Percentiles rank a stretch among this genome's conserved stretches.
These are phyloP conservation scores for Phytophthora citrophthora DNA, from an alignment of 352 stramenopile genomes.

Conservation along the genomic window DNA sequence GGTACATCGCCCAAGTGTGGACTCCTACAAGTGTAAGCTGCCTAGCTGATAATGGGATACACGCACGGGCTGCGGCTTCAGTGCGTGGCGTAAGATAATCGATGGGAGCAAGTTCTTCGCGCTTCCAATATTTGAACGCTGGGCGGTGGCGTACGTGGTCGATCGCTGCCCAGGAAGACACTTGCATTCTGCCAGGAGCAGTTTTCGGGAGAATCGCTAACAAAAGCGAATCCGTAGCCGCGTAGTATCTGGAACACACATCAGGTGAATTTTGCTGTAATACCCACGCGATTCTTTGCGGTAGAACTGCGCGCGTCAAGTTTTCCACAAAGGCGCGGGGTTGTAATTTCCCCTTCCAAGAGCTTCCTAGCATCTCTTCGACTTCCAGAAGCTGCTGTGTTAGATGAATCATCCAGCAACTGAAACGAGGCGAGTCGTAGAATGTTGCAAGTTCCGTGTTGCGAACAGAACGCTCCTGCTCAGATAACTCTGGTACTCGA, in stretches of 20 bases:
- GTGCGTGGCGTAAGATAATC: slow-evolving; percentile 77
- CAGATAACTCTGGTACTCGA: slow-evolving; percentile 33
- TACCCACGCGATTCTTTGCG: slow-evolving; percentile 61
- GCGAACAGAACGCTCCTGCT: slow-evolving; percentile 52
- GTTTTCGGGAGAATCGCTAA: slow-evolving; percentile 55
- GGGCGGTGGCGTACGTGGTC: slow-evolving; percentile 74
- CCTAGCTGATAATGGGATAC: slow-evolving; percentile 56
- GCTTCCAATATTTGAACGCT: slow-evolving; percentile 71
- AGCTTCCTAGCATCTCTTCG: slow-evolving; percentile 54
- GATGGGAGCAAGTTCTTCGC: slow-evolving; percentile 38
- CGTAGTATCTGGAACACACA: slow-evolving; percentile 60
- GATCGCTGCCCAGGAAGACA: slow-evolving; percentile 51
- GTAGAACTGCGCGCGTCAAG: slow-evolving; percentile 50
- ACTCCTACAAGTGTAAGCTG: slow-evolving; percentile 53
- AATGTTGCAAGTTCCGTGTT: slow-evolving; percentile 69
- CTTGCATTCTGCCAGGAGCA: slow-evolving; percentile 54
- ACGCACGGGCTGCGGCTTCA: slow-evolving; percentile 43
- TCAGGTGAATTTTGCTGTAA: slow-evolving; percentile 46
- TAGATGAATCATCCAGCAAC: slow-evolving; percentile 51
- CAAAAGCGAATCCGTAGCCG: slow-evolving; percentile 59
- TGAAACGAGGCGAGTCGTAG: slow-evolving; percentile 16
- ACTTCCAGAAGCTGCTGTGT: slow-evolving; percentile 66
- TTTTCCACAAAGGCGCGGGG: slow-evolving; percentile 44
- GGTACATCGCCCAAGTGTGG: slow-evolving; percentile 61
- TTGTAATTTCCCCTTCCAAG: slow-evolving; percentile 64